phyloP scores from a whole-genome alignment of 495 filamentous ascomycete species.

The Cercophora scortea region DNA sequence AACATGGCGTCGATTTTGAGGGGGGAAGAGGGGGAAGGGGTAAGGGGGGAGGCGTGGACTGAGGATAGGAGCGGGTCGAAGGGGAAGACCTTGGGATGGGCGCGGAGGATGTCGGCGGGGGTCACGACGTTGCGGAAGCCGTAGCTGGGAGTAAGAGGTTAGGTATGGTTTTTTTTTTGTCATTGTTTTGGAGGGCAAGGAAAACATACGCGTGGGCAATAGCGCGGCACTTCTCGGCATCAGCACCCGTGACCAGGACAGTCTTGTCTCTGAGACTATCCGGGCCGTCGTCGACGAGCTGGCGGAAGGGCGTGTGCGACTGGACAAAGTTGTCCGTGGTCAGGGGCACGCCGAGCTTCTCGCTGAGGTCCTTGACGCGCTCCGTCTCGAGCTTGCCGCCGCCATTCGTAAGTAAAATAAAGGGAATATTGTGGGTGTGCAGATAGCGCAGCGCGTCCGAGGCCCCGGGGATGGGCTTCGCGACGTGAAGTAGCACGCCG shows the following conservation, averaged over 20 bases:
- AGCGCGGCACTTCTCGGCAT: conserved; percentile 62
- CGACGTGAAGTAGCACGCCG: conserved; percentile 85
- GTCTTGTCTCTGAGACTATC: conserved; percentile 50
- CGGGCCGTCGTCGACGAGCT: conserved; percentile 31
- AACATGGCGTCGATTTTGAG: conserved; percentile 79
- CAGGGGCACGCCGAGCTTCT: conserved; percentile 66
- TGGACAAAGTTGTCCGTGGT: conserved; percentile 85
- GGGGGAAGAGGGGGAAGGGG: conserved; percentile 54
- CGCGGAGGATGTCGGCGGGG: conserved; percentile 71
- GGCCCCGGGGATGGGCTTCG: conserved; percentile 73
- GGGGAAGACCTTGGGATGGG: conserved; percentile 71
- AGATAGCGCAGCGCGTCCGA: conserved; percentile 65
- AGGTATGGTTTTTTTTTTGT: not conserved
- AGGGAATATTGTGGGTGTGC: conserved; percentile 58
- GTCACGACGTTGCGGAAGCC: conserved; percentile 82
- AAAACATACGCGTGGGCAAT: conserved; percentile 64
- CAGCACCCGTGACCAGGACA: conserved; percentile 75
- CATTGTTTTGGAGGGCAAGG: not conserved
- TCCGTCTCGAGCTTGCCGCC: conserved; percentile 86
- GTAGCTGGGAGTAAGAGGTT: conserved; percentile 9
- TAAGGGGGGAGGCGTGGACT: conserved; percentile 51
- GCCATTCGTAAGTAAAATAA: conserved; percentile 92
- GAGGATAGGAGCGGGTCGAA: conserved; percentile 55
- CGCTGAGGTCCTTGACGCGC: conserved; percentile 70
- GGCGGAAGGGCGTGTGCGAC: conserved; percentile 83